These are phyloP conservation scores for Malassezia globosa DNA, from an alignment of 1,284 basidiomycete genomes.

Conservation along the genomic window DNA sequence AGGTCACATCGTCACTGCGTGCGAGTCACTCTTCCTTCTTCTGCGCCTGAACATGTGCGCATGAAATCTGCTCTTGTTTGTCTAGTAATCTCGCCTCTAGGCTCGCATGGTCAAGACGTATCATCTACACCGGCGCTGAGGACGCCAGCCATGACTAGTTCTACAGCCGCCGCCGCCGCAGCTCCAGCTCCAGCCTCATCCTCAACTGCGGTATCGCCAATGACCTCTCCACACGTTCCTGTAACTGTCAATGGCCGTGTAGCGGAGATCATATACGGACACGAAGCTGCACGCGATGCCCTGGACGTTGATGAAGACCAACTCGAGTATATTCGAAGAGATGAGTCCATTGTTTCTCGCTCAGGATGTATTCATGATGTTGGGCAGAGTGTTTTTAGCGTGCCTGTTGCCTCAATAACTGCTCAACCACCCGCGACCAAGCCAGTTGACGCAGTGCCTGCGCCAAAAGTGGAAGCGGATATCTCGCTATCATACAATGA, in stretches of 20 bases:
- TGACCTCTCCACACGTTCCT: constrained; percentile 11
- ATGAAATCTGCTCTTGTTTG: constrained; percentile 5
- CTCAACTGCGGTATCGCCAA: not conserved
- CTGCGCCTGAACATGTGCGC: not conserved
- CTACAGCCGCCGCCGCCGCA: not conserved
- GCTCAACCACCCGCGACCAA: not conserved
- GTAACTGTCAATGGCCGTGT: constrained; percentile 17
- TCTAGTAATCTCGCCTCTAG: constrained; percentile 23
- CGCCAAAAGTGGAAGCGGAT: not conserved
- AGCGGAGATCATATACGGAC: constrained; percentile 15
- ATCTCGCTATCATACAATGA: not conserved
- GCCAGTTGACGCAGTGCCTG: not conserved
- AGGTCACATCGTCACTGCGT: constrained; percentile 40
- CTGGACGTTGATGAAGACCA: not conserved
- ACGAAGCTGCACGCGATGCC: constrained; percentile 6
- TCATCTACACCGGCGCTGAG: too few species aligned
- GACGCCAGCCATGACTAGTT: too few species aligned
- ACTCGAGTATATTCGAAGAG: constrained; percentile 5
- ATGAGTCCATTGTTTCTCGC: not conserved
- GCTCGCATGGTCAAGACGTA: constrained; percentile 9
- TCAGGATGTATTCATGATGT: constrained; percentile 9
- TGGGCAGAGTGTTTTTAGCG: too few species aligned
- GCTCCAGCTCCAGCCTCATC: not conserved
- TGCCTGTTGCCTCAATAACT: constrained; percentile 2
- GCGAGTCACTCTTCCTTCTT: constrained; percentile 26